Conservation (phyloP, 2,329 filamentous ascomycete species). For the Aspergillus tamarii region DNA sequence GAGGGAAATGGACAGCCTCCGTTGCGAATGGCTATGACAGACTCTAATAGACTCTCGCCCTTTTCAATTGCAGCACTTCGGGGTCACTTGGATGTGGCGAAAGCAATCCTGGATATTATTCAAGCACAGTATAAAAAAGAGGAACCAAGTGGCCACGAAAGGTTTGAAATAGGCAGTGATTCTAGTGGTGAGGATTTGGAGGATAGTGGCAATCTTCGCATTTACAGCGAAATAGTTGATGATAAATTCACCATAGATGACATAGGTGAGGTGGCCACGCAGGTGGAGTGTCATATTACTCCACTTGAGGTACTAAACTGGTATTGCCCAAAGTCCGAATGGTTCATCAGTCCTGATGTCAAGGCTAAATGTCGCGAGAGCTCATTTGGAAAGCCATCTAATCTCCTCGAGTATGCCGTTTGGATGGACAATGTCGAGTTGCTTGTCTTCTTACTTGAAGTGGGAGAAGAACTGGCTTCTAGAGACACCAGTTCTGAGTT, state of each 20-base stretch:
- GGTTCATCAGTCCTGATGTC: slow-evolving; percentile 20
- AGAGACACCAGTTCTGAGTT: slow-evolving; percentile 13
- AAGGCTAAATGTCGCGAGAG: background rate
- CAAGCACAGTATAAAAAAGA: slow-evolving; percentile 67
- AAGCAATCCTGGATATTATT: slow-evolving; percentile 69
- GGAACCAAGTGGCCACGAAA: slow-evolving; percentile 52
- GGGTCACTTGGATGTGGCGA: slow-evolving; percentile 67
- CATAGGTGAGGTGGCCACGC: slow-evolving; percentile 68
- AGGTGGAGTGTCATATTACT: slow-evolving; percentile 66
- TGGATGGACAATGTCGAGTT: slow-evolving; percentile 56
- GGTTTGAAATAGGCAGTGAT: slow-evolving; percentile 39
- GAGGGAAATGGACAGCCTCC: slow-evolving; percentile 58
- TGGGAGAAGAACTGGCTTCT: slow-evolving; percentile 37
- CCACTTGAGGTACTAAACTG: slow-evolving; percentile 59
- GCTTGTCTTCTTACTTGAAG: slow-evolving; percentile 62
- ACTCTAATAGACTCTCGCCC: slow-evolving; percentile 57
- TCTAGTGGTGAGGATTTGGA: slow-evolving; percentile 27
- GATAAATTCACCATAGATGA: slow-evolving; percentile 76
- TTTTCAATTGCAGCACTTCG: slow-evolving; percentile 71
- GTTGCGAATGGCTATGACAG: slow-evolving; percentile 64
- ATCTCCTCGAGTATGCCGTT: slow-evolving; percentile 52
- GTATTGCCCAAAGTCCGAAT: slow-evolving; percentile 33
- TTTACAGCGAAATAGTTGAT: slow-evolving; percentile 60
- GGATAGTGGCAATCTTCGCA: slow-evolving; percentile 31
- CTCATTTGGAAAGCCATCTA: background rate